Evolutionary conservation across 768 basidiomycete species (phyloP).

Genomic region (Tulasnella sp.): DNA sequence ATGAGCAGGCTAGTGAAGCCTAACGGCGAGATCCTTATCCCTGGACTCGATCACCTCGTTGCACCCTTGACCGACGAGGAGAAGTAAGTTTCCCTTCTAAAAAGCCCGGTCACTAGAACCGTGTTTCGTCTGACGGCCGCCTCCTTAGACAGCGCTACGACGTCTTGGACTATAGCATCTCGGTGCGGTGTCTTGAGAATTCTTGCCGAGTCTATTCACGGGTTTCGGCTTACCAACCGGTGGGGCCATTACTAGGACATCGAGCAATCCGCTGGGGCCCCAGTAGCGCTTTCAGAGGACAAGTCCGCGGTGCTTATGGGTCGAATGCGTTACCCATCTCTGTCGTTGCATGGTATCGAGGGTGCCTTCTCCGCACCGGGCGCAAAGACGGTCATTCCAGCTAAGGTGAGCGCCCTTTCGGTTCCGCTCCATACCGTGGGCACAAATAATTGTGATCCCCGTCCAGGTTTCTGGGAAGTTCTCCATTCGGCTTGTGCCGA

Average conservation of each 20-base stretch:
- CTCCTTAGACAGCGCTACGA: slow-evolving; percentile 62
- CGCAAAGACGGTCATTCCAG: slow-evolving; percentile 91
- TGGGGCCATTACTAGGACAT: slow-evolving; percentile 50
- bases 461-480: slow-evolving; percentile 69
- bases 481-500: slow-evolving; percentile 81
- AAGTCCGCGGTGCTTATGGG: slow-evolving; percentile 84
- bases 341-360: slow-evolving; percentile 93
- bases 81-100: slow-evolving; percentile 41
- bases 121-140: neutral
- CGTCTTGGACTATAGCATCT: slow-evolving; percentile 59
- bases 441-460: neutral
- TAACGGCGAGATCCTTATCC: slow-evolving; percentile 78
- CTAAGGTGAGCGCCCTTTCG: slow-evolving; percentile 47
- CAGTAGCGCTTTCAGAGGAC: slow-evolving; percentile 69
- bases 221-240: slow-evolving; percentile 41
- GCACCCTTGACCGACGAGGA: slow-evolving; percentile 68
- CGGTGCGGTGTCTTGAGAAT: slow-evolving; percentile 21
- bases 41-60: slow-evolving; percentile 85
- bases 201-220: slow-evolving; percentile 5
- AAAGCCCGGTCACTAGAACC: slow-evolving; percentile 17
- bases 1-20: slow-evolving; percentile 81
- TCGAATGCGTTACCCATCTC: slow-evolving; percentile 83
- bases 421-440: neutral
- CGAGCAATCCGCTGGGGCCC: slow-evolving; percentile 68
- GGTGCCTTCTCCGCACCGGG: slow-evolving; percentile 85